phyloP scores from a whole-genome alignment of 805 yeast species.

The Pichia pseudocactophila region DNA sequence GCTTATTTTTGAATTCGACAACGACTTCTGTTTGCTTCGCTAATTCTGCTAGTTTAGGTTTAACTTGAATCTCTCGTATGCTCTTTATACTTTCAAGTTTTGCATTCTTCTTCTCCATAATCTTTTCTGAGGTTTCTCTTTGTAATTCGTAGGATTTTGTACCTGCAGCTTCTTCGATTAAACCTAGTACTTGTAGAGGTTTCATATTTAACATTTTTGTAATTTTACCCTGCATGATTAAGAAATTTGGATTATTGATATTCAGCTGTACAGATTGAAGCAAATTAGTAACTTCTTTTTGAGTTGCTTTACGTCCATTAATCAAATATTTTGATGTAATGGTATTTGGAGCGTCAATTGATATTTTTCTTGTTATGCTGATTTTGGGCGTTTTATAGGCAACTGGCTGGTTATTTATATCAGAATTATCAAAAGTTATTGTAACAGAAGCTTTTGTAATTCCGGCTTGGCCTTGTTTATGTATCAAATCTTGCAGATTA shows the following conservation, averaged over 20 bases:
- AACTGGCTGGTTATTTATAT: conserved; percentile 68
- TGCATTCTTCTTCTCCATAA: conserved; percentile 84
- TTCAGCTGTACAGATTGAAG: conserved; percentile 94
- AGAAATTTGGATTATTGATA: conserved; percentile 92
- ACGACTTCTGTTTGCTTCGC: conserved; percentile 75
- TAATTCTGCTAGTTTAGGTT: conserved; percentile 78
- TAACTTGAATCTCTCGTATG: conserved; percentile 76
- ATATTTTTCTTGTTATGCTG: conserved; percentile 85
- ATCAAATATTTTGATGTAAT: conserved; percentile 57
- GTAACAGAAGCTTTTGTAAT: conserved; percentile 96
- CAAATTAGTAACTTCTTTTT: conserved; percentile 78
- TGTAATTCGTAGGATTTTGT: conserved; percentile 93
- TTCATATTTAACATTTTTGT: conserved; percentile 96
- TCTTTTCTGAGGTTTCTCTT: conserved; percentile 81
- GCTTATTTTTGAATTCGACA: conserved; percentile 70
- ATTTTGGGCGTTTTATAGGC: conserved; percentile 78
- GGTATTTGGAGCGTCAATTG: conserved; percentile 60
- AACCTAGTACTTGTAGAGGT: conserved; percentile 77
- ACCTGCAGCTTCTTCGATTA: conserved; percentile 98
- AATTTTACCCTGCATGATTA: conserved; percentile 98
- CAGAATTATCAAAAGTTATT: conserved; percentile 85
- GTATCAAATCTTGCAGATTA: conserved; percentile 85
- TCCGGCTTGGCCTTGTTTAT: conserved; percentile 97
- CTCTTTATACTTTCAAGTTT: conserved; percentile 71
- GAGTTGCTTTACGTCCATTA: conserved; percentile 95